Evolutionary conservation across 306 rosid species (phyloP).

Genomic region (Quercus rubra): DNA sequence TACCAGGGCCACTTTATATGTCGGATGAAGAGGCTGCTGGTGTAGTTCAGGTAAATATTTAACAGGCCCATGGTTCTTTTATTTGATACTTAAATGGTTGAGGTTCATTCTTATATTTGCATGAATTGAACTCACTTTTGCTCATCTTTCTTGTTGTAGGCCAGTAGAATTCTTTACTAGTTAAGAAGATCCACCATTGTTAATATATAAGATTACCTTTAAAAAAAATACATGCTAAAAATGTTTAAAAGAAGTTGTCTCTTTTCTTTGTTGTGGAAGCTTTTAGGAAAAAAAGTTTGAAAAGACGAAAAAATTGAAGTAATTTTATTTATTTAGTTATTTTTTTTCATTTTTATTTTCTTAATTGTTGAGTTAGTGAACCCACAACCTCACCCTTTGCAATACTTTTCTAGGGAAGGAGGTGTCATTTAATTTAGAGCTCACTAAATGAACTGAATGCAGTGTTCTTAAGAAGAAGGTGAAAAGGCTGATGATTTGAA

Average conservation of each 20-base stretch:
- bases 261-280: neutral
- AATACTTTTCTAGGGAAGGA: too few relatives aligned
- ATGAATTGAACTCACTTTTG: neutral
- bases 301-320: neutral
- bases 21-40: constrained; percentile 80
- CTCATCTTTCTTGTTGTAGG: neutral
- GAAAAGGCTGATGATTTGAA: neutral
- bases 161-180: neutral
- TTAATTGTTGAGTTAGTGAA: neutral
- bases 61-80: neutral
- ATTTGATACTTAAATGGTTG: neutral
- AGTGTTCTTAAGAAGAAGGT: neutral
- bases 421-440: too few relatives aligned
- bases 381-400: too few relatives aligned
- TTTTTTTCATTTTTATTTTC: too few relatives aligned
- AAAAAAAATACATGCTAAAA: neutral
- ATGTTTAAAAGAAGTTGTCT: neutral
- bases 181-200: neutral
- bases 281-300: neutral
- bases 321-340: too few relatives aligned
- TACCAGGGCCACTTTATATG: constrained; percentile 75
- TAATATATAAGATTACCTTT: neutral
- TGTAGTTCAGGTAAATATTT: constrained; percentile 44
- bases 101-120: neutral
- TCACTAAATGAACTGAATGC: neutral